These are phyloP conservation scores for Komagataea norvegica DNA, from an alignment of 1,139 yeast species.

Conservation along the genomic window DNA sequence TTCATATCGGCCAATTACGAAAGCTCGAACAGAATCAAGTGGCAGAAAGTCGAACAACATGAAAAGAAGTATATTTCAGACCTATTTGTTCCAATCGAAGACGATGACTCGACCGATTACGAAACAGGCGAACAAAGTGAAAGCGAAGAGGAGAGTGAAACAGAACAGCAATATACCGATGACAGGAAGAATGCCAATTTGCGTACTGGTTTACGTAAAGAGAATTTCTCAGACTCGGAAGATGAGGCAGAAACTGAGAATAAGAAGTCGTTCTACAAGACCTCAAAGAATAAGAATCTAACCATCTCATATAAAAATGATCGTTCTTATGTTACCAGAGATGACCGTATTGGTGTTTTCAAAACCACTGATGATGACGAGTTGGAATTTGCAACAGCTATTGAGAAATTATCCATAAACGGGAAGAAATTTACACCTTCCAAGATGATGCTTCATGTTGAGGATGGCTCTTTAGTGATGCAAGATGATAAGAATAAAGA, in stretches of 20 bases:
- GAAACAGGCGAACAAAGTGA: slow-evolving; percentile 40
- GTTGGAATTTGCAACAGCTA: slow-evolving; percentile 62
- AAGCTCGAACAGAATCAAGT: slow-evolving; percentile 44
- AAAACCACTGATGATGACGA: slow-evolving; percentile 47
- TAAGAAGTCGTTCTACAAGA: slow-evolving; percentile 26
- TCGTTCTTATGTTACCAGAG: slow-evolving; percentile 75
- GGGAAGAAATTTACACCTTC: slow-evolving; percentile 56
- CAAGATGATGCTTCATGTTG: slow-evolving; percentile 69
- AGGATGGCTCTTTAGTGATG: slow-evolving; percentile 63
- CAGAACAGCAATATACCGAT: slow-evolving; percentile 26
- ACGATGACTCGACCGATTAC: slow-evolving; percentile 24
- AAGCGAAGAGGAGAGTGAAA: slow-evolving; percentile 31
- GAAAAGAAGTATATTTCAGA: slow-evolving; percentile 49
- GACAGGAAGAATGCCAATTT: slow-evolving; percentile 26
- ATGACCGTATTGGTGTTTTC: slow-evolving; percentile 77
- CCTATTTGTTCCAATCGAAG: slow-evolving; percentile 38
- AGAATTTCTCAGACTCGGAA: slow-evolving; percentile 21
- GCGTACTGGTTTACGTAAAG: slow-evolving; percentile 23
- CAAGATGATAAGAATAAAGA: slow-evolving; percentile 44
- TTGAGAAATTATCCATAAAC: slow-evolving; percentile 51
- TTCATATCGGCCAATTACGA: slow-evolving; percentile 62
- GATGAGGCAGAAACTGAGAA: slow-evolving; percentile 24
- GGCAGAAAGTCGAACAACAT: slow-evolving; percentile 39
- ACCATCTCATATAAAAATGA: slow-evolving; percentile 68
- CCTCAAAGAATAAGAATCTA: slow-evolving; percentile 53